A percentile compares a stretch with the other conserved stretches of the same genome.
These are phyloP conservation scores for Phalaenopsis equestris DNA, from an alignment of 106 monocot species.

Conservation along the genomic window DNA sequence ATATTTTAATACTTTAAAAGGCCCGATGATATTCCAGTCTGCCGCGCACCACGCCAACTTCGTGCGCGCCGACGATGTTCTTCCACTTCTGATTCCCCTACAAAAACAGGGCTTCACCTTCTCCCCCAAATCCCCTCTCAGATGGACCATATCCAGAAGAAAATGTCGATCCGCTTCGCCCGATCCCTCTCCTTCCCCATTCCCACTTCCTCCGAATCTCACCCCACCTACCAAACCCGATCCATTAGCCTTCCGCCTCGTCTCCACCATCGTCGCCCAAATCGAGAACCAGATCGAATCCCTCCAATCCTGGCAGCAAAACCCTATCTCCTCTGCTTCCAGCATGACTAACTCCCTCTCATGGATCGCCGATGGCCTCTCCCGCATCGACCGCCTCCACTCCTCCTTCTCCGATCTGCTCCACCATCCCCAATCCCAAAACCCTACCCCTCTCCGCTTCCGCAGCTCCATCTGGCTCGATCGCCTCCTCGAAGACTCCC, in stretches of 20 bases:
- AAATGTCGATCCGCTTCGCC: not conserved
- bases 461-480: constrained; percentile 19
- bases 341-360: constrained; percentile 1
- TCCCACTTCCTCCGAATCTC: not conserved
- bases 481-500: constrained; percentile 58
- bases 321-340: constrained; percentile 4
- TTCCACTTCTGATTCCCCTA: not conserved
- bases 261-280: constrained; percentile 46
- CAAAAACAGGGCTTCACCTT: not conserved
- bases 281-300: constrained; percentile 37
- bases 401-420: constrained; percentile 51
- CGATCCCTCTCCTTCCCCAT: constrained; percentile 18
- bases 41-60: not conserved
- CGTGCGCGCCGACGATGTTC: not conserved
- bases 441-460: constrained; percentile 28
- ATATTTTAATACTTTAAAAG: not conserved
- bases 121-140: not conserved
- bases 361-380: constrained; percentile 33
- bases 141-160: constrained; percentile 1
- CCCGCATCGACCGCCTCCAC: constrained; percentile 38
- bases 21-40: not conserved
- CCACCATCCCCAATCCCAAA: constrained; percentile 40
- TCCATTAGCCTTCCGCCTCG: constrained; percentile 73
- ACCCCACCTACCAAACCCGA: not conserved
- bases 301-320: constrained; percentile 28